phyloP scores from a whole-genome alignment of 306 rosid species.

The Styphnolobium japonicum region DNA sequence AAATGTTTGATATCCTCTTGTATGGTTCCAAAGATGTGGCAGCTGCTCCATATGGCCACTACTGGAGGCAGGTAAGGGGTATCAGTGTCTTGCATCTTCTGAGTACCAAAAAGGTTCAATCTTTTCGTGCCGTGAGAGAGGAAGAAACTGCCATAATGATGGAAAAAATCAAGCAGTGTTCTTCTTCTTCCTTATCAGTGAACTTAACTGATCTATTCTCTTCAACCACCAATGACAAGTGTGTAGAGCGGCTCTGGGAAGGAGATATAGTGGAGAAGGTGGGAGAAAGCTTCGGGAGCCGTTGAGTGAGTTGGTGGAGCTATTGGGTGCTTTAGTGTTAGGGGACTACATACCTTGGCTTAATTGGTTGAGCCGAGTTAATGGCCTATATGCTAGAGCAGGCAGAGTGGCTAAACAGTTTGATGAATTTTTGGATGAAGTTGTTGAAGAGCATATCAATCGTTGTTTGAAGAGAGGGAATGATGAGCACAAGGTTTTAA shows the following conservation, averaged over 20 bases:
- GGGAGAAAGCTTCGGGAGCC: background rate
- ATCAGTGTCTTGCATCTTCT: conserved; percentile 18
- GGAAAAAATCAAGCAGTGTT: conserved; percentile 6
- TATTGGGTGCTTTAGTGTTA: background rate
- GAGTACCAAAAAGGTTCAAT: conserved; percentile 19
- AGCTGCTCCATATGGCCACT: conserved; percentile 11
- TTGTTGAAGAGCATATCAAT: background rate
- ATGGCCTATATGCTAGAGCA: conserved; percentile 5
- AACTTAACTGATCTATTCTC: conserved; percentile 11
- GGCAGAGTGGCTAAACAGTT: background rate
- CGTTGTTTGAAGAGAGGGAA: background rate
- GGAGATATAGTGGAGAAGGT: background rate
- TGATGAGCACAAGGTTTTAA: too few relatives aligned
- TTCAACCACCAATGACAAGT: background rate
- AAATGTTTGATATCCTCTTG: background rate
- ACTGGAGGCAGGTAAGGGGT: conserved; percentile 9
- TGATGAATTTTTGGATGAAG: conserved; percentile 9
- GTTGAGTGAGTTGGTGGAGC: background rate
- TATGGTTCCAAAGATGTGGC: conserved; percentile 17
- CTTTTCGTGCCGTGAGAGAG: conserved; percentile 13
- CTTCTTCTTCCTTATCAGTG: background rate
- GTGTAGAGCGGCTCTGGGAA: conserved; percentile 20
- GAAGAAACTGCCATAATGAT: conserved; percentile 19
- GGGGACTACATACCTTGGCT: conserved; percentile 13
- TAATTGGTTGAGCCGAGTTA: background rate